Evolutionary conservation across 805 yeast genomes (phyloP), one percentile per base, ranked within the genome.

Genomic region (Saccharomyces paradoxus): DNA sequence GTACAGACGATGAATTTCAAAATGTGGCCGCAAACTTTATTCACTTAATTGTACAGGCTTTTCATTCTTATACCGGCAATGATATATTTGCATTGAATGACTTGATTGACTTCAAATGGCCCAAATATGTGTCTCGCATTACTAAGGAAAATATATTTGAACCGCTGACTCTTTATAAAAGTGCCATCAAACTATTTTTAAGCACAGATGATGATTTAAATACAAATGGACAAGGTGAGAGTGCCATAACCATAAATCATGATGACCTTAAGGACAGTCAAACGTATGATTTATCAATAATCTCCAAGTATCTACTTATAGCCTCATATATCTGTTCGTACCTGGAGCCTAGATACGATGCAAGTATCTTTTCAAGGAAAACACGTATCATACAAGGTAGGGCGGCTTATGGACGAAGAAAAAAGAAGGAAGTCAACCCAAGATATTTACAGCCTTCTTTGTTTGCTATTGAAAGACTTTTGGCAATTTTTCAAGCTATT

Each of bases 251-350:
- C 4, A 28, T n/a, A 1, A 54, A 58, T 6, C 56, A 55, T 2
- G 57, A 52, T 2, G 50, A 47, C 2, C 47, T 54, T 14, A 32
- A 24, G n/a, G 14, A 24, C 14, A 31, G 47, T 8, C 51, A 57
- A 53, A 59, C 68, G 0, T 68, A 76, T 51, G 84, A 83, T 58
- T 70, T 87, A 46, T 82, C 91, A 0, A 65, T 64, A 8, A 77
- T 80, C 50, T 79, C 92, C 2, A 86, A 87, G 63, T 88, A 79
- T 63, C 70, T 91, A n/a, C 69, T 90, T 14, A 78, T 89, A 31
- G 89, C 96, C 0, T 84, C 96, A 0, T 91, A 86, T 66, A 71
- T 90, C 50, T 95, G 96, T 0, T 89, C 96, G 0, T 87, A 80
- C 64, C 81, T 82, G 54, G 87, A 85, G 30, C 82, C 85, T 1